phyloP scores from a whole-genome alignment of 768 basidiomycete genomes.

The Mycena indigotica region DNA sequence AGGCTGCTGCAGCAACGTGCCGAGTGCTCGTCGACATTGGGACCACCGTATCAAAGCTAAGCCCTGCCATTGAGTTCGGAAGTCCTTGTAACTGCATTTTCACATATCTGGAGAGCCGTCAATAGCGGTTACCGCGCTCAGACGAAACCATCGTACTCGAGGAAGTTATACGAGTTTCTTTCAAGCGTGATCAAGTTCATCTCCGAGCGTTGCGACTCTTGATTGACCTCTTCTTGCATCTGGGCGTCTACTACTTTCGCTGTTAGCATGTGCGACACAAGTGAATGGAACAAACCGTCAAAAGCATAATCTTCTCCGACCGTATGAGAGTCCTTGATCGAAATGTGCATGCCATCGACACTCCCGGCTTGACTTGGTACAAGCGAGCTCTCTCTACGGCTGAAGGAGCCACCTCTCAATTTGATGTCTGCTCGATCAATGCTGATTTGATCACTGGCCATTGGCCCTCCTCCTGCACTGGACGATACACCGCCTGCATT shows the following conservation, averaged over 20 bases:
- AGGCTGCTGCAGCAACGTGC: conserved; percentile 78
- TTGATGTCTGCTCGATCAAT: conserved; percentile 55
- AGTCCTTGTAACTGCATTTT: conserved; percentile 74
- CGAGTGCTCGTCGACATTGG: conserved; percentile 67
- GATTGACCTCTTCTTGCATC: conserved; percentile 26
- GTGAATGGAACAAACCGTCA: conserved; percentile 54
- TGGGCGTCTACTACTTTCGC: conserved; percentile 25
- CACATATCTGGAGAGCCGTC: conserved; percentile 54
- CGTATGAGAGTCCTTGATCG: conserved; percentile 45
- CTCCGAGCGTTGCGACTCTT: conserved; percentile 59
- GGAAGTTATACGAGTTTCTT: conserved; percentile 76
- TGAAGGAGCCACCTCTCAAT: conserved; percentile 55
- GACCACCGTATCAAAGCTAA: conserved; percentile 68
- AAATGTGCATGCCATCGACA: conserved; percentile 45
- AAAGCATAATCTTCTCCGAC: conserved; percentile 67
- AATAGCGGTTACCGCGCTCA: conserved; percentile 19
- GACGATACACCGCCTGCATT: conserved; percentile 71
- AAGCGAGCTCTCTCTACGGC: conserved; percentile 62
- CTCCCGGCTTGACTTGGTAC: conserved; percentile 50
- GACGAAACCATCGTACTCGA: conserved; percentile 56
- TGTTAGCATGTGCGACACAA: conserved; percentile 8
- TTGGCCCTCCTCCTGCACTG: conserved; percentile 44
- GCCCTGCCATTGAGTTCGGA: conserved; percentile 44
- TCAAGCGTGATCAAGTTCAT: conserved; percentile 63
- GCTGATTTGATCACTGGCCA: conserved; percentile 48